Evolutionary conservation across 1,284 basidiomycete species (phyloP).

Genomic region (Cutaneotrichosporon mucoides): DNA sequence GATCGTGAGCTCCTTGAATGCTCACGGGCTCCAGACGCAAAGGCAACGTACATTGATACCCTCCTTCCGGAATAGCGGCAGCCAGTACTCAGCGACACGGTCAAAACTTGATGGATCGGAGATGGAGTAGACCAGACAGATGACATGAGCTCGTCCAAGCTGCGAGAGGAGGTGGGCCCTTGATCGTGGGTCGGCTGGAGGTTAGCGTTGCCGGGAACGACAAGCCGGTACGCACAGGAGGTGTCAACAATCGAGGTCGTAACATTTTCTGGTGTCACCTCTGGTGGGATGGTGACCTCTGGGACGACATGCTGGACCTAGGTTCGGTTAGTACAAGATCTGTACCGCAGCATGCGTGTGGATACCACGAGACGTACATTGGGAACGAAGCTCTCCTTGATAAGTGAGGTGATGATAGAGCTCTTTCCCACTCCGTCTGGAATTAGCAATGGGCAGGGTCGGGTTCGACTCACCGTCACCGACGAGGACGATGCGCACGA

Average conservation of each 20-base stretch:
- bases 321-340: neutral
- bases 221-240: conserved; percentile 61
- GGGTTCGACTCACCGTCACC: conserved; percentile 68
- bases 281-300: conserved; percentile 91
- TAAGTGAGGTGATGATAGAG: conserved; percentile 89
- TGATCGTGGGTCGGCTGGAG: conserved; percentile 44
- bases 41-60: conserved; percentile 73
- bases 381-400: conserved; percentile 87
- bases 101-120: conserved; percentile 94
- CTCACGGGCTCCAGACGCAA: too few relatives aligned
- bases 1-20: neutral
- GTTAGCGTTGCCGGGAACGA: neutral
- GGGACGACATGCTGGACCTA: conserved; percentile 87
- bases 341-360: too few relatives aligned
- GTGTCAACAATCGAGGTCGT: conserved; percentile 95
- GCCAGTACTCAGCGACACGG: conserved; percentile 96
- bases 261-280: conserved; percentile 91
- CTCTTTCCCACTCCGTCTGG: conserved; percentile 90
- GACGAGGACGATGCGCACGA: conserved; percentile 75
- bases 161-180: conserved; percentile 86
- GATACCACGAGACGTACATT: conserved; percentile 58
- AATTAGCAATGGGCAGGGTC: neutral
- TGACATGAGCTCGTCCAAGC: conserved; percentile 94
- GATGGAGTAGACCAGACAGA: conserved; percentile 94
- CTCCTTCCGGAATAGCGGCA: conserved; percentile 91